A percentile compares a stretch with the other conserved stretches of the same genome.
Evolutionary conservation across 306 rosid genomes (phyloP).

Genomic region (Prunus kanzakura): DNA sequence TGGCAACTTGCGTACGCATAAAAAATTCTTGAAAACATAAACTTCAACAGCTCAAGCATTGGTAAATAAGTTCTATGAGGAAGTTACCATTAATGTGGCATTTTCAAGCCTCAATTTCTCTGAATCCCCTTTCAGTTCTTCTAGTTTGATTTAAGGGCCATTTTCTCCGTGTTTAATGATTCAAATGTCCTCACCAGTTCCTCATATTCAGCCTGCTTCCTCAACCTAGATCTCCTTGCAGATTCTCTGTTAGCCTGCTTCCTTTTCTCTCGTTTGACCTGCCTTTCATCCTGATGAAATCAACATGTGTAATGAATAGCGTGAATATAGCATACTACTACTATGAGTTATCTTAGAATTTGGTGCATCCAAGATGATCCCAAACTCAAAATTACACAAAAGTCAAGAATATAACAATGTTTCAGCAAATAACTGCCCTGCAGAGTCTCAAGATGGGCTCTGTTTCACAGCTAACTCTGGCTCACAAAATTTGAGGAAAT

Average conservation of each 20-base stretch:
- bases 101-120: constrained; percentile 28
- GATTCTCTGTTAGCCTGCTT: constrained; percentile 43
- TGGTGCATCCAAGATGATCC: constrained; percentile 3
- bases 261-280: constrained; percentile 37
- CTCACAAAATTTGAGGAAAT: constrained; percentile 22
- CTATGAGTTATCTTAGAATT: background rate
- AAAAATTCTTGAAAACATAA: background rate
- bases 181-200: constrained; percentile 24
- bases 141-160: constrained; percentile 25
- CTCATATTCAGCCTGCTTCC: constrained; percentile 36
- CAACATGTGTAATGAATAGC: background rate
- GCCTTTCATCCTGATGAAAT: constrained; percentile 30
- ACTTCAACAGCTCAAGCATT: background rate
- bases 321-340: constrained; percentile 3
- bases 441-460: constrained; percentile 17
- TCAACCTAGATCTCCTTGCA: constrained; percentile 38
- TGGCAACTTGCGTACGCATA: background rate
- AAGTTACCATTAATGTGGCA: constrained; percentile 31
- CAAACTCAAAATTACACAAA: constrained; percentile 7
- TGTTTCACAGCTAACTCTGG: constrained; percentile 17
- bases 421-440: constrained; percentile 14
- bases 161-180: constrained; percentile 21
- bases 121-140: constrained; percentile 19
- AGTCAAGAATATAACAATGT: constrained; percentile 7
- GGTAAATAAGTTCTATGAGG: background rate